Base-by-base conservation (phyloP, 2,329 filamentous ascomycete genomes). In the Xylaria multiplex region DNA sequence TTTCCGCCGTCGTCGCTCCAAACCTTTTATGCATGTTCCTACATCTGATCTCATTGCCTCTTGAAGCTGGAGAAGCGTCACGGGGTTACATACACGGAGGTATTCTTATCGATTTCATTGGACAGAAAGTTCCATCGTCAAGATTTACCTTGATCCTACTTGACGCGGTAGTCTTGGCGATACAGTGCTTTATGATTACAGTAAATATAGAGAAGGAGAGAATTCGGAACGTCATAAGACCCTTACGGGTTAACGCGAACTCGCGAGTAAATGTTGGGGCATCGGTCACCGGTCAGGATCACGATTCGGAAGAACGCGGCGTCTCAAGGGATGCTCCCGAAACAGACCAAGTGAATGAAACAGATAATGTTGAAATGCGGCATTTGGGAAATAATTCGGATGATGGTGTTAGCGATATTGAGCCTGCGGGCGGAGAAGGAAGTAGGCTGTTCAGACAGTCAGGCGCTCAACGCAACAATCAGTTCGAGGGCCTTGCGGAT, bases 1-100 rank as follows among this genome's bases (percentile, higher is more conserved):
- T 90, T 55, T 80, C 87, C 53, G 83, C 85, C 57, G 82, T 91
- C 68, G 77, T 89, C 69, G 78, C 84, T 19, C 85, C 88, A 14
- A 89, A 89, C 74, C 61, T 85, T 9, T 73, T 90, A 57, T 91
- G 88, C 78, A 83, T 90, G 60, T 77, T 90, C 3, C 77, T 87
- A 48, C 89, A 91, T 73, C 72, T 88, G 3, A 79, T 89, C 42
- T 80, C 81, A n/a, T 77, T 84, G 7, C 78, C 88, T 0, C 85
- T 87, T 0, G 77, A 79, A 24, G 88, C 86, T n/a, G 83, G 84
- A 66, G 89, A 91, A 71, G 83, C 85, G 43, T 83, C 87, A 65
- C 81, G 87, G 59, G 89, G 88, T 27, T 91, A 91, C 73, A 82
- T 90, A 27, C 89, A 91, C 68, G 89, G 89, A 27, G 89, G 89